Percentiles rank a stretch among this genome's conserved stretches.
phyloP scores from a whole-genome alignment of 108 stramenopile species.

The Cylindrotheca fusiformis region DNA sequence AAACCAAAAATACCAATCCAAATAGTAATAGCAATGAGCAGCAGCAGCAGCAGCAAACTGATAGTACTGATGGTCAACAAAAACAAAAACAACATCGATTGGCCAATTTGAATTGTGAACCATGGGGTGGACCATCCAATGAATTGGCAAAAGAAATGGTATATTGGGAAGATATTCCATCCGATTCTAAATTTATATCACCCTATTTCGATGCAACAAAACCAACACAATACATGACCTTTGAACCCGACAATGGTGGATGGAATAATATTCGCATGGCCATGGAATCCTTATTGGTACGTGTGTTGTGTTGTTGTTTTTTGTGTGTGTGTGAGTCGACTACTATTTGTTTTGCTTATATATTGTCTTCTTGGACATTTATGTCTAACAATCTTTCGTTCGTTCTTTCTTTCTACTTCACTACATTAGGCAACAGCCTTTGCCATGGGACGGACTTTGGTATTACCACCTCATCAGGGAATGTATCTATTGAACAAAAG shows the following conservation, averaged over 20 bases:
- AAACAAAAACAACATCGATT: not conserved
- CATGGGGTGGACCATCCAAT: constrained; percentile 26
- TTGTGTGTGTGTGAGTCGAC: no score
- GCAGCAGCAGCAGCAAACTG: no score
- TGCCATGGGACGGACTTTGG: constrained; percentile 89
- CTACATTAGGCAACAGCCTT: constrained; percentile 73
- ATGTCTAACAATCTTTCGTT: no score
- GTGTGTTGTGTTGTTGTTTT: no score
- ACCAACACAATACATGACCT: constrained; percentile 65
- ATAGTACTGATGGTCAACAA: no score
- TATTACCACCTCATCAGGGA: constrained; percentile 48
- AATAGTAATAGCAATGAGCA: no score
- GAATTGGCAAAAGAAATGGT: constrained; percentile 68
- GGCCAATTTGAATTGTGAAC: constrained; percentile 30
- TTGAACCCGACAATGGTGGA: constrained; percentile 80
- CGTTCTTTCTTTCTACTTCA: no score
- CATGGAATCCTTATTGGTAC: constrained; percentile 20
- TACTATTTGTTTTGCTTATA: constrained; percentile 23
- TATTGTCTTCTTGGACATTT: no score
- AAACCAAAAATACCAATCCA: no score
- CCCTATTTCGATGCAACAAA: constrained; percentile 40
- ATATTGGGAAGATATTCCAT: constrained; percentile 79
- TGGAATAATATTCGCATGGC: constrained; percentile 35
- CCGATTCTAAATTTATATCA: constrained; percentile 44
- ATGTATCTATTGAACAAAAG: constrained; percentile 56